Evolutionary conservation across 2,329 filamentous ascomycete genomes (phyloP).

Genomic region (Fusarium sp.): DNA sequence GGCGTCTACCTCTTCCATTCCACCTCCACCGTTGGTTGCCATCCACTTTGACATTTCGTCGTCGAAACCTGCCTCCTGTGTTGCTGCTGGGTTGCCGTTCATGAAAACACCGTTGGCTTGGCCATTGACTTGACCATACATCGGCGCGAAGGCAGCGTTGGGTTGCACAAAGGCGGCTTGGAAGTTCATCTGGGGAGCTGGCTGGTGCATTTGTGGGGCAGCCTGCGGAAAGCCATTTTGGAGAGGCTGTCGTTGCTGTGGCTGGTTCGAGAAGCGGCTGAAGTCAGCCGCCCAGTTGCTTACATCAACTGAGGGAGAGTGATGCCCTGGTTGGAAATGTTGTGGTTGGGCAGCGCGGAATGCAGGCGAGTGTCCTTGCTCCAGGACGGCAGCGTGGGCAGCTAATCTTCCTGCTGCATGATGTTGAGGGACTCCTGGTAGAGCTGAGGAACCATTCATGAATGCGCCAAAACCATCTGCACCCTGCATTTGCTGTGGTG

Average conservation of each 20-base stretch:
- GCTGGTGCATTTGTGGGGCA: constrained; percentile 46
- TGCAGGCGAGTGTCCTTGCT: constrained; percentile 45
- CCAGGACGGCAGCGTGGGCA: constrained; percentile 53
- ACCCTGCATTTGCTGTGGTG: constrained; percentile 47
- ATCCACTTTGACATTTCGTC: constrained; percentile 60
- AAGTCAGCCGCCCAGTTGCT: constrained; percentile 57
- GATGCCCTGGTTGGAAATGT: constrained; percentile 44
- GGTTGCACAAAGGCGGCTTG: constrained; percentile 51
- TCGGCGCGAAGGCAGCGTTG: constrained; percentile 46
- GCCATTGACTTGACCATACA: constrained; percentile 49
- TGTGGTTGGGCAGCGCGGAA: constrained; percentile 42
- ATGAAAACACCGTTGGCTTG: constrained; percentile 47
- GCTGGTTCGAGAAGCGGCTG: constrained; percentile 49
- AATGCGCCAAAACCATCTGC: constrained; percentile 55
- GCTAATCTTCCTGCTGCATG: constrained; percentile 54
- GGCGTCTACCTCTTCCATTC: constrained; percentile 58
- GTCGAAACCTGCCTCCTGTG: constrained; percentile 56
- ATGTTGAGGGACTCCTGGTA: constrained; percentile 51
- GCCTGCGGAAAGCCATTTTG: constrained; percentile 41
- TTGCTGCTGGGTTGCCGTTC: constrained; percentile 39
- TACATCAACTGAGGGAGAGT: constrained; percentile 43
- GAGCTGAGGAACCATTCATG: constrained; percentile 48
- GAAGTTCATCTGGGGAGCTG: constrained; percentile 46
- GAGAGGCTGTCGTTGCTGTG: constrained; percentile 45
- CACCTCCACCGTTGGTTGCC: constrained; percentile 51